These are phyloP conservation scores for Stagonosporopsis chrysanthemi DNA, from an alignment of 2,329 filamentous ascomycete genomes.

Conservation along the genomic window DNA sequence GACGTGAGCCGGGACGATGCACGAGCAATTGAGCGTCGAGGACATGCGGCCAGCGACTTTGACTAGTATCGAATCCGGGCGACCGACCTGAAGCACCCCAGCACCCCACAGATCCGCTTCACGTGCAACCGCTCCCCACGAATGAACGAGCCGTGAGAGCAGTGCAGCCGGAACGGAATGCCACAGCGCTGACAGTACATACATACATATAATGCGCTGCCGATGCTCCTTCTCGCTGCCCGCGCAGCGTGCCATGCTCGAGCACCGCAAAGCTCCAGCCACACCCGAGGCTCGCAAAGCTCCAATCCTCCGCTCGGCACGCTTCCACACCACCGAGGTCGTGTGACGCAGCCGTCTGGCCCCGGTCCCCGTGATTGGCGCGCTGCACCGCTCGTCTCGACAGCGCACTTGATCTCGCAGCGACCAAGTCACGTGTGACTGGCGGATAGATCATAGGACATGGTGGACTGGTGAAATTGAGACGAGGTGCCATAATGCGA, in stretches of 20 bases:
- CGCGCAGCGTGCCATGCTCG: background rate
- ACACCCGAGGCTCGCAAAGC: constrained; percentile 7
- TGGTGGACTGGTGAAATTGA: too few relatives aligned
- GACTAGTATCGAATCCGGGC: constrained; percentile 7
- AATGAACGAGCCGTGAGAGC: background rate
- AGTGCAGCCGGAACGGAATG: background rate
- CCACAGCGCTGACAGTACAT: background rate
- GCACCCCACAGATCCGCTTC: constrained; percentile 12
- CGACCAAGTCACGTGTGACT: background rate
- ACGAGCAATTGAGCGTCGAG: constrained; percentile 16
- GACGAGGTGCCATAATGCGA: too few relatives aligned
- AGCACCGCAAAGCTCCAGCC: constrained; percentile 13
- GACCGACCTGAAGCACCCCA: constrained; percentile 8
- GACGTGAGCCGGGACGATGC: constrained; percentile 3
- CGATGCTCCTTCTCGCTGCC: background rate
- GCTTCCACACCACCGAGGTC: constrained; percentile 15
- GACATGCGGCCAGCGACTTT: constrained; percentile 10
- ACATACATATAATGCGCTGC: background rate
- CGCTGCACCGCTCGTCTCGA: background rate
- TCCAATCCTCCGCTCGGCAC: constrained; percentile 10
- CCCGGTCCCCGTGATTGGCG: constrained; percentile 12
- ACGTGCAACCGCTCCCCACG: constrained; percentile 13
- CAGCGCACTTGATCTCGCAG: background rate
- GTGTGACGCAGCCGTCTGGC: constrained; percentile 12
- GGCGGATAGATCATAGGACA: too few relatives aligned